phyloP scores from a whole-genome alignment of 768 basidiomycete genomes.

The Tubosaeta sp. region DNA sequence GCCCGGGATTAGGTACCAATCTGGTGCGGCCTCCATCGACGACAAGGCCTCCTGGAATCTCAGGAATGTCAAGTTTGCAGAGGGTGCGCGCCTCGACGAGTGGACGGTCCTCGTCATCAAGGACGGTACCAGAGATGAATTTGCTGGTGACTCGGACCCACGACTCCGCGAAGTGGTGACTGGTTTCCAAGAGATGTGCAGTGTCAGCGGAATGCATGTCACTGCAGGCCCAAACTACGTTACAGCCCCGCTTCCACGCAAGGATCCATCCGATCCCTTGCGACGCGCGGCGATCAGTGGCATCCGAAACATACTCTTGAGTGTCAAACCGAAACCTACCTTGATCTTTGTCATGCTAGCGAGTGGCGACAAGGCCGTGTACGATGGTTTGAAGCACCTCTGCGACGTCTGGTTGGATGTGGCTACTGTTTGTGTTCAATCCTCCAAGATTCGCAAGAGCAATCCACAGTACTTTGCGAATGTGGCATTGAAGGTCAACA shows the following conservation, averaged over 20 bases:
- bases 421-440: conserved; percentile 70
- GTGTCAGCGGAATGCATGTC: conserved; percentile 56
- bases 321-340: conserved; percentile 37
- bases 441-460: conserved; percentile 65
- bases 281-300: conserved; percentile 44
- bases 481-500: conserved; percentile 52
- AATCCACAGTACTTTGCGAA: conserved; percentile 52
- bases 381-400: conserved; percentile 49
- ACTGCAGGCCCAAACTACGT: conserved; percentile 29
- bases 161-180: conserved; percentile 41
- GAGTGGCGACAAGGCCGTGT: conserved; percentile 43
- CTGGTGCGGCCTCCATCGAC: conserved; percentile 33
- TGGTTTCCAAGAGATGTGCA: conserved; percentile 63
- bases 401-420: conserved; percentile 48
- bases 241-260: conserved; percentile 46
- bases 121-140: conserved; percentile 60
- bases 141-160: conserved; percentile 49
- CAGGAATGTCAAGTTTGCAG: conserved; percentile 53
- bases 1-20: conserved; percentile 40
- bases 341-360: conserved; percentile 47
- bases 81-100: conserved; percentile 49
- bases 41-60: conserved; percentile 52
- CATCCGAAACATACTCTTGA: conserved; percentile 41
- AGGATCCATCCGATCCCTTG: conserved; percentile 49
- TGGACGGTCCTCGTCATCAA: conserved; percentile 70